Evolutionary conservation across 805 yeast genomes (phyloP).

Genomic region (Starmerella lactis-condensi): DNA sequence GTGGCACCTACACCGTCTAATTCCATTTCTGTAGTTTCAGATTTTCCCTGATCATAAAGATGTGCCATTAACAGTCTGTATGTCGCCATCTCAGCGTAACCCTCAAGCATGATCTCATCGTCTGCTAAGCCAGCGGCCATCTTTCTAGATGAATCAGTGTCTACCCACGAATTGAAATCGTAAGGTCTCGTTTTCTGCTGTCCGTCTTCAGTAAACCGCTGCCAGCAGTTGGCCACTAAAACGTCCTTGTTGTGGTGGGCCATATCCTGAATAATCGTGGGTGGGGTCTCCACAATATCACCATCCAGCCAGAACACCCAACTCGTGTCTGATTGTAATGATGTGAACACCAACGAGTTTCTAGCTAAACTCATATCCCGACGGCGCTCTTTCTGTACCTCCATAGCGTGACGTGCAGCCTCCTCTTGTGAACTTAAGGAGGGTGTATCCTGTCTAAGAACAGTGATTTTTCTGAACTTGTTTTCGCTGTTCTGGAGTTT

Average conservation of each 20-base stretch:
- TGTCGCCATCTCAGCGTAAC: conserved; percentile 82
- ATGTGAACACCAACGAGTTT: conserved; percentile 74
- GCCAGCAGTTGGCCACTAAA: conserved; percentile 83
- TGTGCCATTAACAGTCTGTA: conserved; percentile 90
- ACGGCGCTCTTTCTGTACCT: conserved; percentile 76
- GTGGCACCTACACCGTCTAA: conserved; percentile 98
- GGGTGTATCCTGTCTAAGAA: conserved; percentile 71
- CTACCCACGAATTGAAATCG: conserved; percentile 84
- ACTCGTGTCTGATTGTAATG: conserved; percentile 72
- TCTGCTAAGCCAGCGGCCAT: conserved; percentile 56
- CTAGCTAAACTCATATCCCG: conserved; percentile 85
- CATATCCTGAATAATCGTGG: conserved; percentile 68
- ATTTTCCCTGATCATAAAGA: conserved; percentile 50
- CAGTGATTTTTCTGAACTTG: conserved; percentile 67
- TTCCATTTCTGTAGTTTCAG: conserved; percentile 49
- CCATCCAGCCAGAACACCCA: conserved; percentile 97
- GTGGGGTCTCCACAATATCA: conserved; percentile 80
- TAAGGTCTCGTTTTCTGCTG: conserved; percentile 60
- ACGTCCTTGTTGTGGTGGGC: conserved; percentile 72
- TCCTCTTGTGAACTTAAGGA: conserved; percentile 59
- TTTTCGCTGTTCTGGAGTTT: conserved; percentile 39
- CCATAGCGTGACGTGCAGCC: conserved; percentile 75
- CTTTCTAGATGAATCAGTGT: conserved; percentile 52
- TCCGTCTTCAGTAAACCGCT: conserved; percentile 48
- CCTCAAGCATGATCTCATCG: conserved; percentile 89